Evolutionary conservation across 306 rosid genomes (phyloP), one percentile per base, ranked within the genome.

Genomic region (Elaeagnus macrophylla): DNA sequence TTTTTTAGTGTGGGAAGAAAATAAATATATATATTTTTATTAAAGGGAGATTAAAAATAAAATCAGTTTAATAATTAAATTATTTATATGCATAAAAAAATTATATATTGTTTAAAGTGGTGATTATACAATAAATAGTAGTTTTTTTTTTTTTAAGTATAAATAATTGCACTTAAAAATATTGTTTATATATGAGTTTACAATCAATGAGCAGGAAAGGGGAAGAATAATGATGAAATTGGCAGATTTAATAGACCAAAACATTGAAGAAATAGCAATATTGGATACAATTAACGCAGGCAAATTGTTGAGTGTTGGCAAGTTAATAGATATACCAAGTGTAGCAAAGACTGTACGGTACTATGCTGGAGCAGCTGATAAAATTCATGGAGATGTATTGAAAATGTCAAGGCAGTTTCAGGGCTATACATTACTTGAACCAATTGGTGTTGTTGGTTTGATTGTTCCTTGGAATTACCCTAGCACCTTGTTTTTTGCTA

Each of bases 401-500:
- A 89, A 89, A 60, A 60, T 83, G 48, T 38, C 83, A 0, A 42
- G 64, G 0, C 68, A 76, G 39, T 50, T 79, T 10, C 94, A 85
- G 0, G 97, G 71, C 3, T 86, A 85, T 55, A 89, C 97, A 2
- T 69, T 89, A 42, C 32, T 70, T 6, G 97, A 89, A 51, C 95
- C 97, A 1, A 67, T 85, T 13, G 97, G 97, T 3, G 94, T 89
- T 19, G 88, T 83, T 3, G 97, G 88, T 40, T 94, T 73, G 73
- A 85, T 89, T n/a, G 69, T 89, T 48, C 97, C 97, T 0, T 89
- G 97, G 97, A 89, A 89, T 50, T 81, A 83, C 37, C 97, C 97
- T 0, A 71, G 67, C 19, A 46, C 51, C 42, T 55, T 85, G 82
- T 72, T 85, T 46, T 55, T 72, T 35, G 12, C 52, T 1, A 89